Evolutionary conservation across 345 rosid species (phyloP), one percentile per base, ranked within the genome.

Genomic region (Eucalyptus paniculata): DNA sequence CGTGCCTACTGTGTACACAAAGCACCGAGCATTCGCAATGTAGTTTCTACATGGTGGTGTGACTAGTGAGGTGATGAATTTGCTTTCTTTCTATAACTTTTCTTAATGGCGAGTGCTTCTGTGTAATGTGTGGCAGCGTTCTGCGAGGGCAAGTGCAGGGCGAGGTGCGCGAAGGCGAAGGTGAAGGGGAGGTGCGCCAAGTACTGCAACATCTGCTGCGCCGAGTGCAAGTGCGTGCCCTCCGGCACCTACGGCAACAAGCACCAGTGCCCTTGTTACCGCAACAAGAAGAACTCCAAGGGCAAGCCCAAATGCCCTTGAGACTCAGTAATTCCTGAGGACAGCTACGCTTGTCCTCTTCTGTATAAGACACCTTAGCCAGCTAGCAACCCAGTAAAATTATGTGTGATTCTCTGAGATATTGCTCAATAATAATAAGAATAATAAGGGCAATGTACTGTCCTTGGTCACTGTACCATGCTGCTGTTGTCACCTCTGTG

Each of bases 191-290:
- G 94, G 88, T 93, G 96, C 91, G 51, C 90, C 86, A 94, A 93
- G 86, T 92, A 92, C 88, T 94, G 95, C 86, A 92, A 91, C 54
- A 90, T 93, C 30, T 94, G 95, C 88, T 94, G 95, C 81, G 86
- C n/a, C 42, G 86, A 90, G 90, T 94, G 95, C 94, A 90, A 91
- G 88, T 94, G 96, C 90, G 96, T 94, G 45, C 96, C 96, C 50
- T 93, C 94, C 72, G 93, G 94, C 88, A 93, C 94, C 44, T 89
- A 89, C n/a, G 92, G 94, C 49, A 91, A 91, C 94, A 93, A 92
- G 89, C 88, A 89, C 67, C 89, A 93, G 90, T 93, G 94, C 91
- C 94, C 94, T 90, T 93, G 94, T 87, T 93, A 93, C 65, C 90
- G 92, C 47, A 92, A 91, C 91, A 58, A 86, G 88, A 89, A 83